Evolutionary conservation across 306 rosid genomes (phyloP), one percentile per base, ranked within the genome.

Genomic region (Fragaria iinumae): DNA sequence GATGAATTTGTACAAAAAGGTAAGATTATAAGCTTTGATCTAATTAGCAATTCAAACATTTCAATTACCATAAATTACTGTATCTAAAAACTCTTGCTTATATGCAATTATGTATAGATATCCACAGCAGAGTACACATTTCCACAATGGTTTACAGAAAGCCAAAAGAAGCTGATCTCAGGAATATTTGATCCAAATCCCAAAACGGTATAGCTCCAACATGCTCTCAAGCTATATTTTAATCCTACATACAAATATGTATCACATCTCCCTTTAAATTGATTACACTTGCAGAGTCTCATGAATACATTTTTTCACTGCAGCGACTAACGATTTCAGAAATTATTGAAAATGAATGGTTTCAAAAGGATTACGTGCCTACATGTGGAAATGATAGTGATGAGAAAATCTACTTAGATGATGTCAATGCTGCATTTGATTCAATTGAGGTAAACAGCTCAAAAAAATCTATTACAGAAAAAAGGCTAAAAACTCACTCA

Each of bases 291-390:
- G 45, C 80, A 6, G 8, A 6, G 43, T 43, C 68, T 73, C 12
- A 73, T 59, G 5, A 17, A 13, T 44, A 38, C 44, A 32, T 72
- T 27, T 18, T 57, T 47, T 73, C 41, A 47, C 74, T 75, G 45
- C 89, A 92, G 97, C 64, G 97, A 64, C 79, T 90, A 11, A 84
- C 88, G 11, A 79, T 88, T 32, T 81, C 87, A 21, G 88, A 87
- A 78, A 88, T 92, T 27, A 2, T 80, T 39, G 96, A 90, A 79
- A 77, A 89, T 63, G 86, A 82, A 63, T 92, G 97, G 97, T 92
- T 92, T 82, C 87, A 86, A 83, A 79, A 45, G 71, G 90, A 92
- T 82, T 92, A 90, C 53, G 62, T 80, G 36, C 92, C 91, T 67
- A 60, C 80, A 72, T 75, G 77, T 69, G 80, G 69, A 36, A 81